Conservation (phyloP, 2,329 filamentous ascomycete species). For the Ophiostoma perfectum region DNA sequence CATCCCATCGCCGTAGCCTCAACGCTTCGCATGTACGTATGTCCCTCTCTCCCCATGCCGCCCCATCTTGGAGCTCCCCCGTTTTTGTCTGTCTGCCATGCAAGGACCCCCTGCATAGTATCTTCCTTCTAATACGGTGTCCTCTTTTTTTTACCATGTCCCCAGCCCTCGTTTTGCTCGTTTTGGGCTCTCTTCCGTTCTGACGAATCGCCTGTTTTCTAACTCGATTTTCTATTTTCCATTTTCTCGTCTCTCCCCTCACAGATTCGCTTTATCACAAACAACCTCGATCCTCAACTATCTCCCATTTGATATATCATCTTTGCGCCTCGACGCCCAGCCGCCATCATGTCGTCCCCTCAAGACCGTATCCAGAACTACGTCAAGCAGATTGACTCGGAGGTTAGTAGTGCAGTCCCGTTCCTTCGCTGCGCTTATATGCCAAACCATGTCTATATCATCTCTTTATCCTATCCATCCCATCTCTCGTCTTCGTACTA, state of each 20-base stretch:
- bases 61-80: not conserved
- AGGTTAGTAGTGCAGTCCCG: conserved; percentile 54
- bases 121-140: conserved; percentile 19
- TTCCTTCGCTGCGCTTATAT: not conserved
- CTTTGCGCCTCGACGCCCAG: conserved; percentile 11
- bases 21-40: conserved; percentile 10
- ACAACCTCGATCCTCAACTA: conserved; percentile 7
- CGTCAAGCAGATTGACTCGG: conserved; percentile 73
- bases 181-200: conserved; percentile 9
- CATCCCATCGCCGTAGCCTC: conserved; percentile 17
- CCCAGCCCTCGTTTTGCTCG: conserved; percentile 12
- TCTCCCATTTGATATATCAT: conserved; percentile 3
- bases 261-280: not conserved
- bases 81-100: not conserved
- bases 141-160: conserved; percentile 19
- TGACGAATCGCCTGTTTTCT: not conserved
- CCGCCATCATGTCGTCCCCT: conserved; percentile 59
- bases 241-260: not conserved
- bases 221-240: not conserved
- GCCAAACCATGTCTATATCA: too few relatives aligned
- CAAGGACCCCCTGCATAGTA: conserved; percentile 3
- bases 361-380: conserved; percentile 74
- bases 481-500: not conserved
- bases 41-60: not conserved
- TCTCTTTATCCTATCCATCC: not conserved